Evolutionary conservation across 1,284 basidiomycete species (phyloP).

Genomic region (Apiotrichum porosum): DNA sequence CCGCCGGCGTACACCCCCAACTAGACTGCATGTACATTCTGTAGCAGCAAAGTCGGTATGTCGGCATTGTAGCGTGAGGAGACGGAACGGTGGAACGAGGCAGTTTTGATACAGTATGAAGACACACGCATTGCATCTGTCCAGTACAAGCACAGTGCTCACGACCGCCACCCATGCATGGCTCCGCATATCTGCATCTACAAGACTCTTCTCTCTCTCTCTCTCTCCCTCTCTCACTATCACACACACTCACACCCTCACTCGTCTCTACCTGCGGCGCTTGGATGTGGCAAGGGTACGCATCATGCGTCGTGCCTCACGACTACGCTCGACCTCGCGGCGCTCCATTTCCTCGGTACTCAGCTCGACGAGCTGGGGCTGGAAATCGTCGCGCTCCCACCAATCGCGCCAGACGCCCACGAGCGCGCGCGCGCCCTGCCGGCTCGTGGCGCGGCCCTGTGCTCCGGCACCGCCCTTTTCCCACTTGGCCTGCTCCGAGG

Average conservation of each 20-base stretch:
- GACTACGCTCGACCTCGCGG: slow-evolving; percentile 72
- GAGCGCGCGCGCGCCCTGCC: slow-evolving; percentile 67
- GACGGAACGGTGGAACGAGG: no score
- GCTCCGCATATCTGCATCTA: no score
- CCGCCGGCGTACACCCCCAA: no score
- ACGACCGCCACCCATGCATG: no score
- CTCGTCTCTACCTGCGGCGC: slow-evolving; percentile 2
- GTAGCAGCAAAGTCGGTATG: no score
- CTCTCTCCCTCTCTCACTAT: background rate
- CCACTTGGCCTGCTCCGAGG: slow-evolving; percentile 56
- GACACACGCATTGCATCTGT: no score
- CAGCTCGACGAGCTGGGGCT: slow-evolving; percentile 80
- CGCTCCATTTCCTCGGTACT: slow-evolving; percentile 86
- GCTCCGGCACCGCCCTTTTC: slow-evolving; percentile 59
- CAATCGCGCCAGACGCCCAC: slow-evolving; percentile 92
- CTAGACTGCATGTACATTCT: no score
- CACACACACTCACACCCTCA: background rate
- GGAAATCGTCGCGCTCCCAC: slow-evolving; percentile 85
- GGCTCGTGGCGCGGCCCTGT: slow-evolving; percentile 53
- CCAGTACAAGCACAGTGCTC: no score
- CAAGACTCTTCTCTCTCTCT: no score
- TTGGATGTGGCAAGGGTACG: slow-evolving; percentile 11
- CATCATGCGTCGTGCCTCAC: slow-evolving; percentile 58
- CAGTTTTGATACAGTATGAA: no score
- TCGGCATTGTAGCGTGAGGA: no score